Percentiles rank a stretch among this genome's conserved stretches.
Conservation (phyloP, 2,329 filamentous ascomycete species). For the Neobulgaria alba region DNA sequence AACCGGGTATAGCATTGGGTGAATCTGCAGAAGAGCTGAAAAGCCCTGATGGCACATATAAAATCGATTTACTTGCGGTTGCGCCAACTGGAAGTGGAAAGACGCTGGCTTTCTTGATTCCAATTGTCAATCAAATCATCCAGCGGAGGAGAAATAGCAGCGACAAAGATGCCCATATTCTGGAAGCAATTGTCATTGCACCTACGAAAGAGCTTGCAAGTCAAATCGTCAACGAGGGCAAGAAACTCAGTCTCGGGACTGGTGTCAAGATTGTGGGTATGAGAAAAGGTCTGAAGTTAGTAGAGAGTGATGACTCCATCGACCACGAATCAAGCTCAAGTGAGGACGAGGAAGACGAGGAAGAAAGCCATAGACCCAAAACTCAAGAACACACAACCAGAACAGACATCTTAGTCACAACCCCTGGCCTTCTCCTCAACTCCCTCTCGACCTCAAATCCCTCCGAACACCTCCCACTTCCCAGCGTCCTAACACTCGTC, state of each 20-base stretch:
- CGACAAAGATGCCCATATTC: constrained; percentile 38
- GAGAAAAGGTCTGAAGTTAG: constrained; percentile 73
- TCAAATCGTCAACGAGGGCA: constrained; percentile 78
- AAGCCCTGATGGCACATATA: constrained; percentile 21
- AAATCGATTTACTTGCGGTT: constrained; percentile 72
- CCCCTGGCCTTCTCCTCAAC: constrained; percentile 70
- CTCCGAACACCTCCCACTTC: constrained; percentile 41
- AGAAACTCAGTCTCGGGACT: constrained; percentile 70
- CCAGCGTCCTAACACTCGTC: constrained; percentile 64
- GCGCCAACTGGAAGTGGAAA: constrained; percentile 96
- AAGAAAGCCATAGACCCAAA: constrained; percentile 25
- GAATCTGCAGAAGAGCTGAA: constrained; percentile 27
- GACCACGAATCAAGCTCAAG: constrained; percentile 12
- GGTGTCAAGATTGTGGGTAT: constrained; percentile 73
- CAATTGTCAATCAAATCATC: constrained; percentile 69
- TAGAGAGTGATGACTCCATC: constrained; percentile 12
- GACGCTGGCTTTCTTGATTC: constrained; percentile 86
- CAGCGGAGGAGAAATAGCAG: constrained; percentile 36
- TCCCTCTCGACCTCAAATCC: constrained; percentile 46
- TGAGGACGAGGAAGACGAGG: constrained; percentile 30
- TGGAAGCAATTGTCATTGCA: constrained; percentile 64
- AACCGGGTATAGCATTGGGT: constrained; percentile 42
- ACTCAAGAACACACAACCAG: constrained; percentile 48
- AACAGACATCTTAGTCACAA: constrained; percentile 72
- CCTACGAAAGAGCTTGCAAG: constrained; percentile 71